These are phyloP conservation scores for Pittosporum tobira DNA, from an alignment of 129 eudicot species.

Conservation along the genomic window DNA sequence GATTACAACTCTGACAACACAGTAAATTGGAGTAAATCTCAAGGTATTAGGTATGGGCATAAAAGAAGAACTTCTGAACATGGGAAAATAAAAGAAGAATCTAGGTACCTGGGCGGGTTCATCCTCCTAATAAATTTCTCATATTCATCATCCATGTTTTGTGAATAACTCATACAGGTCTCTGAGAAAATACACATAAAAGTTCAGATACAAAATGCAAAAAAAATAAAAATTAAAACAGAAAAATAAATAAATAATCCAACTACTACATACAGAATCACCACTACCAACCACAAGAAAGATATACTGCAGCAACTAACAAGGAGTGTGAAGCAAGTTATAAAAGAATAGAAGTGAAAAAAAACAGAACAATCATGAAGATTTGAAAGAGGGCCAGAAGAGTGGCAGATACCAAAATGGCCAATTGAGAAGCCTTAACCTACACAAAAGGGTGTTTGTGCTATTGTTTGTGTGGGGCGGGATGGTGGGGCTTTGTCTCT, in stretches of 20 bases:
- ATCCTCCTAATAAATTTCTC: conserved; percentile 89
- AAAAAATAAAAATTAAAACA: not conserved
- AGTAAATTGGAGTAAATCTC: conserved; percentile 4
- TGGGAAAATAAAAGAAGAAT: not conserved
- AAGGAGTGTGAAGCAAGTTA: conserved; percentile 28
- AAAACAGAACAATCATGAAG: conserved; percentile 22
- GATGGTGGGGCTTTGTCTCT: conserved; percentile 15
- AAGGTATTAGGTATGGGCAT: not conserved
- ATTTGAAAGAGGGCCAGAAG: conserved; percentile 20
- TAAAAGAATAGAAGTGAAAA: conserved; percentile 1
- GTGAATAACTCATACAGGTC: conserved; percentile 57
- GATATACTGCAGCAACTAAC: conserved; percentile 7
- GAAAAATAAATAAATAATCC: conserved; percentile 2
- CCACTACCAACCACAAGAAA: conserved; percentile 23
- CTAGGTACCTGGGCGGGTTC: conserved; percentile 79
- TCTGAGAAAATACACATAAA: conserved; percentile 34
- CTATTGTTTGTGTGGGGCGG: conserved; percentile 13
- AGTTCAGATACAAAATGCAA: conserved; percentile 12
- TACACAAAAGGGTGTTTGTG: conserved; percentile 21
- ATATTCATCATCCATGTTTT: conserved; percentile 87
- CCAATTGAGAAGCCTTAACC: conserved; percentile 27
- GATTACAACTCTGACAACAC: conserved; percentile 55
- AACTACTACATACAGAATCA: conserved; percentile 14
- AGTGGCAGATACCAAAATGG: conserved; percentile 23
- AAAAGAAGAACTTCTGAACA: not conserved